Evolutionary conservation across 495 filamentous ascomycete species (phyloP), one percentile per base, ranked within the genome.

Genomic region (Amorphotheca resinae): DNA sequence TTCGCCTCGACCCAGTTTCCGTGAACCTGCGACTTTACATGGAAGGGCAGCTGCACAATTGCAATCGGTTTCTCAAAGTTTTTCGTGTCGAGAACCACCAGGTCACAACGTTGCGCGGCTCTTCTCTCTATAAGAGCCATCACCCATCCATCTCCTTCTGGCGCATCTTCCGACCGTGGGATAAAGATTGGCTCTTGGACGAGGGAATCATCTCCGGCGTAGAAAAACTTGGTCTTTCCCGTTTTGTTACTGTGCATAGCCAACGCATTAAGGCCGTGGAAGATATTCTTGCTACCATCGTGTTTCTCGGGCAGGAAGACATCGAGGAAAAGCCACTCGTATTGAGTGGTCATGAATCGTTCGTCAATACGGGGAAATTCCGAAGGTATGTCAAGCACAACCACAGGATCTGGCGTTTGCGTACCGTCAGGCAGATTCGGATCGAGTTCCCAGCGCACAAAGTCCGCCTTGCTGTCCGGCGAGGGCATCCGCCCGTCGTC

Each of bases 281-380:
- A 37, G 51, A 53, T 3, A 46, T 32, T 20, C 52, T 30, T 30
- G 12, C 25, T 30, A 6, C 25, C 25, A 12, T 30, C 25, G 25
- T 12, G 6, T 12, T 30, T 30, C 25, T 30, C 6, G 6, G 25
- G 25, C 12, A 30, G 25, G 25, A 30, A 30, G 25, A 30, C 25
- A 30, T 30, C 25, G 6, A 30, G 12, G 25, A 30, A 30, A 6
- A 30, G 12, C 25, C 25, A 30, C 25, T 30, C 25, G 12, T 30
- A 30, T 30, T 30, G 6, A 6, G 6, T 30, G 6, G 25, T 30
- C 25, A 30, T 30, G 25, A 62, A 65, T 2, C 73, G 66, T 41
- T 76, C 73, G 48, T 77, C 73, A 45, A 77, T 73, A 16, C 72
- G 65, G 3, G 66, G 69, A 61, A 76, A 76, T 52, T 77, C 73